phyloP scores from a whole-genome alignment of 345 rosid genomes.

The Eucalyptus curtisii region DNA sequence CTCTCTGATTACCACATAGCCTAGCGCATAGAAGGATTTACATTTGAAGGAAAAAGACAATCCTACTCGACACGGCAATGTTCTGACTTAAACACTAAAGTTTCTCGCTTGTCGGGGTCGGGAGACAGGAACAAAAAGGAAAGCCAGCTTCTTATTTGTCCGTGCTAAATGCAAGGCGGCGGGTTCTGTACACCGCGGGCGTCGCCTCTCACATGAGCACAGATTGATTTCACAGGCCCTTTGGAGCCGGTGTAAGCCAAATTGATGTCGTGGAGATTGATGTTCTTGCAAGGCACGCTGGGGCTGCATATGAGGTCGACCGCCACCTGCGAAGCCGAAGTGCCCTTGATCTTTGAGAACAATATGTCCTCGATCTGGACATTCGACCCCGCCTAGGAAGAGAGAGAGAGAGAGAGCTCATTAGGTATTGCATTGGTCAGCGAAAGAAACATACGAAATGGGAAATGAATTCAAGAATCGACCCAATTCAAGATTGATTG shows the following conservation, averaged over 20 bases:
- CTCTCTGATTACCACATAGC: neutral
- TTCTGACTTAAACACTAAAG: constrained; percentile 4
- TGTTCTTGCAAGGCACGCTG: neutral
- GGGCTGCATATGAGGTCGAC: constrained; percentile 8
- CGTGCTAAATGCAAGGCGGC: neutral
- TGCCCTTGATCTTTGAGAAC: constrained; percentile 1
- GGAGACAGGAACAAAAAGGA: neutral
- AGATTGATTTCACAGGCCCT: neutral
- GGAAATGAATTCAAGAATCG: neutral
- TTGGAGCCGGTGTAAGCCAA: neutral
- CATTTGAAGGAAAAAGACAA: neutral
- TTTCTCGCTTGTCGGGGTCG: constrained; percentile 7
- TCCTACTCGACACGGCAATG: neutral
- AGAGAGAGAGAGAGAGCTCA: neutral
- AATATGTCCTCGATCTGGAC: neutral
- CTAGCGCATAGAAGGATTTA: neutral
- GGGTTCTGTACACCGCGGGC: constrained; percentile 1
- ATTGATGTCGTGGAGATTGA: neutral
- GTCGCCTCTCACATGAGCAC: neutral
- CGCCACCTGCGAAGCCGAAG: neutral
- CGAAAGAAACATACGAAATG: neutral
- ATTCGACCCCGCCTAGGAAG: neutral
- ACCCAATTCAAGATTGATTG: neutral
- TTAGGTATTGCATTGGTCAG: neutral
- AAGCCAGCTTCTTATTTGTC: neutral